Base-by-base conservation (phyloP, 2,329 filamentous ascomycete species). In the Fusarium marasasianum region DNA sequence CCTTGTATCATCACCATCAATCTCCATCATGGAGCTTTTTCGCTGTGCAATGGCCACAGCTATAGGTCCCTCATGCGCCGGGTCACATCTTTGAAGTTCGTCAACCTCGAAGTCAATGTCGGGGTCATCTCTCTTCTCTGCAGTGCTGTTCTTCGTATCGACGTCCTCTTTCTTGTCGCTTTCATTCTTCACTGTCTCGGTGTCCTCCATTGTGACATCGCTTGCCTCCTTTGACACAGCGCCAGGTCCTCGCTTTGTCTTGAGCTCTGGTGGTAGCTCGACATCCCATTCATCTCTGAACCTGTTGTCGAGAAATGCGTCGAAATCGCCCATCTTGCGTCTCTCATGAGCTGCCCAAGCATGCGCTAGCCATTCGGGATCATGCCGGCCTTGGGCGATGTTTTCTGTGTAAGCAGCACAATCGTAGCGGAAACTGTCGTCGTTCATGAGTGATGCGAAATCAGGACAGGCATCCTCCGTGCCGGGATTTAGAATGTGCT, bases 271-370 rank as follows among this genome's bases (percentile, higher is more conserved):
- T 0, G 85, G 85, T 54, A 87, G 72, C 60, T 83, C 74, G 13
- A 84, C 81, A 0, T 79, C 83, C 88, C 88, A 90, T 33, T 86
- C 84, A 6, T 82, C 78, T 74, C 85, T 81, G 64, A 90, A 87
- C 60, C 84, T 84, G 6, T 79, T 75, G 15, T 82, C 78, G 37
- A 88, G 79, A 58, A 83, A 86, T 8, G 84, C 83, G 66, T 89
- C 84, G 68, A 88, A 90, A 5, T 86, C 81, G 9, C 89, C 89
- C 3, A 81, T 77, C 57, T 80, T 82, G 63, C 88, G 86, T 76
- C 83, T 82, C 61, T 84, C 81, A 69, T 89, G 87, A 1, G 89
- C 88, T 8, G 78, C 78, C 82, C 86, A 89, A 2, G 89, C 88
- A 63, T 86, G 82, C 22, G 77, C 80, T 13, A 91, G 83, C 88